Percentiles rank a stretch among this genome's conserved stretches.
Conservation (phyloP, 2,329 filamentous ascomycete genomes). For the Endoconidiophora polonica region DNA sequence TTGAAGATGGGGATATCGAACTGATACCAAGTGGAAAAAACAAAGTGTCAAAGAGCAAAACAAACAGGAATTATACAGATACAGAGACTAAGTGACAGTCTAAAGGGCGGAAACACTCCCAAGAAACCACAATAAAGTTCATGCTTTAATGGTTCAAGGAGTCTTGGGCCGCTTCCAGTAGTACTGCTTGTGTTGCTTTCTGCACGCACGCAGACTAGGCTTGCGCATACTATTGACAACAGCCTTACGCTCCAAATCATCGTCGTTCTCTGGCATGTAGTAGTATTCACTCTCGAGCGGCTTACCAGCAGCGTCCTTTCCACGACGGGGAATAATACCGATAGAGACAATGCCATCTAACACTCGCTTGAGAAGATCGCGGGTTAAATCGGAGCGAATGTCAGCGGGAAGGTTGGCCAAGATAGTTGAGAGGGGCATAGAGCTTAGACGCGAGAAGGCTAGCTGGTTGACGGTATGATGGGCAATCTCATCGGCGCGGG, state of each 20-base stretch:
- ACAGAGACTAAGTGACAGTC: slow-evolving; percentile 1
- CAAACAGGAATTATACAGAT: slow-evolving; percentile 3
- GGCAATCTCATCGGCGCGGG: slow-evolving; percentile 30
- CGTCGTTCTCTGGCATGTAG: slow-evolving; percentile 77
- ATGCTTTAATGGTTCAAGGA: slow-evolving; percentile 25
- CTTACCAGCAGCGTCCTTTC: slow-evolving; percentile 93
- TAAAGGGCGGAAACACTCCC: background rate
- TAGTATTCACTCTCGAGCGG: slow-evolving; percentile 92
- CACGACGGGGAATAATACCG: slow-evolving; percentile 74
- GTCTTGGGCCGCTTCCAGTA: slow-evolving; percentile 51
- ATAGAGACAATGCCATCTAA: slow-evolving; percentile 64
- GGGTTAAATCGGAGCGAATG: slow-evolving; percentile 41
- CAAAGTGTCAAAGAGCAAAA: background rate
- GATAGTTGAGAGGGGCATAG: slow-evolving; percentile 78
- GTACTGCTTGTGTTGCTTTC: slow-evolving; percentile 90
- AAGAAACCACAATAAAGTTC: background rate
- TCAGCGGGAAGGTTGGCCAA: slow-evolving; percentile 66
- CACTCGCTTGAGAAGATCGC: slow-evolving; percentile 49
- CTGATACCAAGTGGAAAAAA: background rate
- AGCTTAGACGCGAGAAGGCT: slow-evolving; percentile 82
- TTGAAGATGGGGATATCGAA: too few relatives aligned
- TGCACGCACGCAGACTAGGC: slow-evolving; percentile 72
- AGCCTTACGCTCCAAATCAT: slow-evolving; percentile 58
- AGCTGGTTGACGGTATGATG: slow-evolving; percentile 94
- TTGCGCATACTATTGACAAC: slow-evolving; percentile 77